Base-by-base conservation (phyloP, 306 rosid genomes). In the Urtica urens region DNA sequence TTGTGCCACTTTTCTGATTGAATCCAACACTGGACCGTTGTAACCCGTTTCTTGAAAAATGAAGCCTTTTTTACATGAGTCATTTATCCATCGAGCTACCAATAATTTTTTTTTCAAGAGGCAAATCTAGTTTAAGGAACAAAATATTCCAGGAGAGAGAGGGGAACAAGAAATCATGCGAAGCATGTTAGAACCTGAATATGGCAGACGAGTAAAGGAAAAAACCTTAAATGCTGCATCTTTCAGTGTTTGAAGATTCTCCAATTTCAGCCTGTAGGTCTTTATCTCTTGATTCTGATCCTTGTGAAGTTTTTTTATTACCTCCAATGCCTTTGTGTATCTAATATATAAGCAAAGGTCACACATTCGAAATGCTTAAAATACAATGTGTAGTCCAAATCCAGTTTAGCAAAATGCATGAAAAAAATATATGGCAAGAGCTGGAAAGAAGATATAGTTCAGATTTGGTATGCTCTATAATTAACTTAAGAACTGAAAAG, bases 311-410 rank as follows among this genome's bases (percentile, higher is more conserved):
- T 86, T 86, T 60, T 86, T 86, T 47, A 86, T 82, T 61, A 86
- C 96, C 72, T 82, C 96, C 74, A 86, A 62, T 28, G 96, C 96
- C 73, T 86, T 86, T 33, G 96, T 86, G 70, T 86, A 86, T 69
- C 96, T 86, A 78, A 57, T 66, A 31, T 33, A 15, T 39, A 48
- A 7, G 2, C 15, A 29, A 6, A 5, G 11, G 19, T 21, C 11
- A 3, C 37, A 28, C 29, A 27, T 25, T 28, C 17, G 21, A 21
- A 31, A 51, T 13, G 10, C 18, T 13, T n/a, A n/a, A n/a, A n/a
- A n/a, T n/a, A 14, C 20, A 12, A 29, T 10, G 15, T 28, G 23
- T 20, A 29, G 9, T 27, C 9, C 38, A 49, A 49, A 29, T 10
- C 7, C 16, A 23, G 12, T 10, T 38, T 24, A 24, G 23, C 3